Conservation (phyloP, 148 eudicot species). For the Diospyros lotus region DNA sequence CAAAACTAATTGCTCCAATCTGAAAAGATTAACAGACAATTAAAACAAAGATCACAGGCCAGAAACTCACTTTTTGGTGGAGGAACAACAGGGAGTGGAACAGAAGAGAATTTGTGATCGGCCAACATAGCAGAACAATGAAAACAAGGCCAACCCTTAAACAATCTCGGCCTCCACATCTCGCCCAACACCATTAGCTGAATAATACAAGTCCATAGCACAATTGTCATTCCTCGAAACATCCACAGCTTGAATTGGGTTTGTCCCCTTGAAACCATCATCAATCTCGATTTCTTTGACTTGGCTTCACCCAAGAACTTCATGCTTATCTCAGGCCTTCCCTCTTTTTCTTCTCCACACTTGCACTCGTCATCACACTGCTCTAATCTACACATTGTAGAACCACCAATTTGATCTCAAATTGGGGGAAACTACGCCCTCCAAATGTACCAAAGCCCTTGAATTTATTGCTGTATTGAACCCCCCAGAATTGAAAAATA, state of each 20-base stretch:
- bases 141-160: slow-evolving; percentile 58
- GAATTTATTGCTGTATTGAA: slow-evolving; percentile 1
- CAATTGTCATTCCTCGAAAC: slow-evolving; percentile 38
- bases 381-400: slow-evolving; percentile 47
- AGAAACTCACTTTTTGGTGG: slow-evolving; percentile 59
- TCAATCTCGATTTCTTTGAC: slow-evolving; percentile 32
- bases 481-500: background rate
- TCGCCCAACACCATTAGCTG: slow-evolving; percentile 40
- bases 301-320: slow-evolving; percentile 30
- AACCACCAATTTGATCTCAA: slow-evolving; percentile 13
- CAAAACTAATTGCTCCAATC: background rate
- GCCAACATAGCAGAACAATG: slow-evolving; percentile 21
- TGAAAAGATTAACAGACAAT: too few species aligned
- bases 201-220: slow-evolving; percentile 43
- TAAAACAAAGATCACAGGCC: background rate
- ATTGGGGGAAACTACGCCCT: background rate
- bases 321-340: slow-evolving; percentile 29
- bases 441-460: slow-evolving; percentile 12
- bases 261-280: slow-evolving; percentile 32
- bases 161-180: slow-evolving; percentile 49
- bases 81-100: slow-evolving; percentile 19
- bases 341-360: slow-evolving; percentile 13
- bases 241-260: slow-evolving; percentile 43
- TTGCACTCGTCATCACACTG: slow-evolving; percentile 19
- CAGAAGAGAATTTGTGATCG: slow-evolving; percentile 13